Evolutionary conservation across 2,329 filamentous ascomycete species (phyloP).

Genomic region (Fusarium zealandicum): DNA sequence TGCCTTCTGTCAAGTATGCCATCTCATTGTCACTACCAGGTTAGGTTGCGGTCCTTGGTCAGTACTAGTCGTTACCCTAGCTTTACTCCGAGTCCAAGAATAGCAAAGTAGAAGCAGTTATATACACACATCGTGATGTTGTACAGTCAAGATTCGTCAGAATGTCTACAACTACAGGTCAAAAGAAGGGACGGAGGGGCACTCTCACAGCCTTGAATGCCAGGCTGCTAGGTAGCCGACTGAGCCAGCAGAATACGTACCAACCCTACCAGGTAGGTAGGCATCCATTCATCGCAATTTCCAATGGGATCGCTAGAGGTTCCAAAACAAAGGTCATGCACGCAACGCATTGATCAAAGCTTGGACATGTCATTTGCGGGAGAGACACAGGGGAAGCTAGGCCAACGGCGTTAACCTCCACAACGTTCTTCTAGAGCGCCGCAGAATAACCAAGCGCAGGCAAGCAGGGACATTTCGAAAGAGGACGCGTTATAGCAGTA

Average conservation of each 20-base stretch:
- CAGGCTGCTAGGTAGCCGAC: not conserved
- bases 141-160: too few species aligned
- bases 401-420: slow-evolving; percentile 1
- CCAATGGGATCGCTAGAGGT: slow-evolving; percentile 24
- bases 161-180: too few species aligned
- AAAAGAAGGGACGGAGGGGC: too few species aligned
- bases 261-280: slow-evolving; percentile 1
- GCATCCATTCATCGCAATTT: slow-evolving; percentile 27
- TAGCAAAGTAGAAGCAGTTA: too few species aligned
- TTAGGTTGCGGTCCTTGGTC: too few species aligned
- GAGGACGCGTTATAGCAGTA: slow-evolving; percentile 6
- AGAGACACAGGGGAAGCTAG: slow-evolving; percentile 20
- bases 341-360: slow-evolving; percentile 36
- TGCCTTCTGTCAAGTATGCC: too few species aligned
- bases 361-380: slow-evolving; percentile 20
- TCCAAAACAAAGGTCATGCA: slow-evolving; percentile 37
- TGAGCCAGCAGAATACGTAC: not conserved
- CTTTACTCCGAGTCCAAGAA: too few species aligned
- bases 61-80: too few species aligned
- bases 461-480: slow-evolving; percentile 3
- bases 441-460: slow-evolving; percentile 2
- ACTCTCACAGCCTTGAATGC: too few species aligned
- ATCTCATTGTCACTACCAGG: too few species aligned
- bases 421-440: slow-evolving; percentile 4
- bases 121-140: too few species aligned